These are phyloP conservation scores for Anthostomella pinea DNA, from an alignment of 2,329 filamentous ascomycete species.

Conservation along the genomic window DNA sequence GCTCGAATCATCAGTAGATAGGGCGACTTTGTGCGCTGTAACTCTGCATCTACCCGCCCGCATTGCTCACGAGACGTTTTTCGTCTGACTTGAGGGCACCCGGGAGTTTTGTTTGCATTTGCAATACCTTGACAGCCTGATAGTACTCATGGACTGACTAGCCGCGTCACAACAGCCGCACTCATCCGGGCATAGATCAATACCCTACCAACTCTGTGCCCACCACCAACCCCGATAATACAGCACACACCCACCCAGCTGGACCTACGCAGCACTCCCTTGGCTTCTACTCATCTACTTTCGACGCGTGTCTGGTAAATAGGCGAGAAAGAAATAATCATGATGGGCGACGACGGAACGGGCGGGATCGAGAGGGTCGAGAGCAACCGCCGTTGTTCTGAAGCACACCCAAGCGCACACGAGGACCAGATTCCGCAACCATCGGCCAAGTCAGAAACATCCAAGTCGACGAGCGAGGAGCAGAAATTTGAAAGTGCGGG, in stretches of 20 bases:
- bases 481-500: conserved; percentile 24
- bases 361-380: conserved; percentile 31
- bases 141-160: conserved; percentile 10
- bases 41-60: conserved; percentile 20
- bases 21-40: too few species aligned
- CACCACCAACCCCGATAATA: too few species aligned
- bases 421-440: conserved; percentile 33
- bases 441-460: conserved; percentile 24
- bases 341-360: conserved; percentile 33
- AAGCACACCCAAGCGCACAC: conserved; percentile 28
- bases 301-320: conserved; percentile 1
- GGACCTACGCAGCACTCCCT: too few species aligned
- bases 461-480: conserved; percentile 26
- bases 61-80: conserved; percentile 16
- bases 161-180: too few species aligned
- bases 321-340: conserved; percentile 6
- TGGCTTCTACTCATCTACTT: background rate
- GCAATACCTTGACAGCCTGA: too few species aligned
- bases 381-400: conserved; percentile 31
- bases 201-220: too few species aligned
- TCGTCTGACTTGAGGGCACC: too few species aligned
- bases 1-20: background rate
- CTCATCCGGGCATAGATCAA: too few species aligned
- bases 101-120: conserved; percentile 15
- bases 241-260: too few species aligned